These are phyloP conservation scores for Fusarium burgessii DNA, from an alignment of 2,329 filamentous ascomycete species.

Conservation along the genomic window DNA sequence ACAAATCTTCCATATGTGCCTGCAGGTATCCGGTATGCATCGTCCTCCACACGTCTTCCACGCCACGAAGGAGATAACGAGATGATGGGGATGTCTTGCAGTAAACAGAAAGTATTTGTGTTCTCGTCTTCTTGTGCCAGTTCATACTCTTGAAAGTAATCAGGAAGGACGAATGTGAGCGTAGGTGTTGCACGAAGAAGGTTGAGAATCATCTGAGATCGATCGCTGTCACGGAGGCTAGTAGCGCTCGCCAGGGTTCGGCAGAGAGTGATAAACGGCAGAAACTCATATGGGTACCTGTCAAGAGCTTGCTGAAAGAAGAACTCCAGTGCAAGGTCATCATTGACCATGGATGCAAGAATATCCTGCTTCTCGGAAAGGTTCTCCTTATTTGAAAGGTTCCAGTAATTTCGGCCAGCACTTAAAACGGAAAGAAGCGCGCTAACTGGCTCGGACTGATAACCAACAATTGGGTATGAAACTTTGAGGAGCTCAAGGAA, in stretches of 20 bases:
- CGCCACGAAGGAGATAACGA: conserved; percentile 59
- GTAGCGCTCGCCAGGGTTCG: conserved; percentile 66
- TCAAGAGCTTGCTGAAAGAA: conserved; percentile 76
- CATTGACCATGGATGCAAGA: conserved; percentile 51
- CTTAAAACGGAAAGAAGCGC: conserved; percentile 74
- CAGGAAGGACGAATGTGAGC: conserved; percentile 82
- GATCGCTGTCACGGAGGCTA: conserved; percentile 49
- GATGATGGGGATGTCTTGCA: conserved; percentile 73
- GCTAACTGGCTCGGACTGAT: conserved; percentile 77
- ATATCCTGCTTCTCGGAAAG: conserved; percentile 52
- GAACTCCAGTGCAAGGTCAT: conserved; percentile 63
- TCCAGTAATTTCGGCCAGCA: conserved; percentile 66
- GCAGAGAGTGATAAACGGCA: conserved; percentile 80
- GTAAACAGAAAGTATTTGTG: conserved; percentile 79
- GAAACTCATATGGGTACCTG: conserved; percentile 87
- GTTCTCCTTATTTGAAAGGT: conserved; percentile 55
- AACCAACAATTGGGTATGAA: conserved; percentile 75
- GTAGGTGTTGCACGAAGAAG: conserved; percentile 76
- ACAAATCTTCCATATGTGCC: conserved; percentile 79
- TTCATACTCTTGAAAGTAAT: conserved; percentile 78
- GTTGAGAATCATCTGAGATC: conserved; percentile 67
- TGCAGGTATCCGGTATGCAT: conserved; percentile 71
- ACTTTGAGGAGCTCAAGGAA: conserved; percentile 79
- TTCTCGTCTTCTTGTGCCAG: conserved; percentile 89
- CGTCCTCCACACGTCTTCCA: conserved; percentile 58